Base-by-base conservation (phyloP, 2,329 filamentous ascomycete genomes). In the Diaporthe destruens region DNA sequence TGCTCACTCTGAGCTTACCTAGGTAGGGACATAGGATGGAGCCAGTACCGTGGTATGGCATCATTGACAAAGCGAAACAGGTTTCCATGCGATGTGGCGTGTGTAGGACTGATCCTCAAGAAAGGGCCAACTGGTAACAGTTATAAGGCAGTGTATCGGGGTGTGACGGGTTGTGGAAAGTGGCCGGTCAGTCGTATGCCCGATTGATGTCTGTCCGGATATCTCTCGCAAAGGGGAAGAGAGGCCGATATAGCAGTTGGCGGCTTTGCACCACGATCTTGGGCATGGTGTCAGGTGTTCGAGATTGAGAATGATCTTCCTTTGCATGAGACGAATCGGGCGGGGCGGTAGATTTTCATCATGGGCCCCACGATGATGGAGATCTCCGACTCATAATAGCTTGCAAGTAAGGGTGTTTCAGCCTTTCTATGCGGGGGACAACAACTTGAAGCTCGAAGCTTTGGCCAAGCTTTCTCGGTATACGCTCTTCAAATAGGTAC, bases 381-480 rank as follows among this genome's bases (percentile, higher is more conserved):
- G 34, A 55, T 32, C 1, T 55, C 34, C 34, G 18, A 55, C 25
- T 55, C 53, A n/a, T n/a, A n/a, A 32, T 55, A 34, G 25, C 53
- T 6, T 55, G 53, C 25, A 55, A 55, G 53, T 55, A 16, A 55
- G 1, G 32, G 51, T 44, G 51, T 29, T 14, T 47, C 29, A 12
- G 51, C 51, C 29, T 29, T 29, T 12, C 29, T 54, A 25, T 29
- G 51, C 51, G 9, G 32, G 54, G 54, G 29, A 36, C 32, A 56
- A n/a, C n/a, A n/a, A n/a, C n/a, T n/a, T n/a, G 54, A 56, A 39
- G 32, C 20, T 56, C 39, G 32, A 32, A 32, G 18, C 20, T 8
- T 56, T 56, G 54, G 54, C 32, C 54, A 56, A 56, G 54, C 54
- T 56, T 56, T 56, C 32, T 56, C 54, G 23, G 54, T 12, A 32